Evolutionary conservation across 2,329 filamentous ascomycete genomes (phyloP), one percentile per base, ranked within the genome.

Genomic region (Epichloe sp.): DNA sequence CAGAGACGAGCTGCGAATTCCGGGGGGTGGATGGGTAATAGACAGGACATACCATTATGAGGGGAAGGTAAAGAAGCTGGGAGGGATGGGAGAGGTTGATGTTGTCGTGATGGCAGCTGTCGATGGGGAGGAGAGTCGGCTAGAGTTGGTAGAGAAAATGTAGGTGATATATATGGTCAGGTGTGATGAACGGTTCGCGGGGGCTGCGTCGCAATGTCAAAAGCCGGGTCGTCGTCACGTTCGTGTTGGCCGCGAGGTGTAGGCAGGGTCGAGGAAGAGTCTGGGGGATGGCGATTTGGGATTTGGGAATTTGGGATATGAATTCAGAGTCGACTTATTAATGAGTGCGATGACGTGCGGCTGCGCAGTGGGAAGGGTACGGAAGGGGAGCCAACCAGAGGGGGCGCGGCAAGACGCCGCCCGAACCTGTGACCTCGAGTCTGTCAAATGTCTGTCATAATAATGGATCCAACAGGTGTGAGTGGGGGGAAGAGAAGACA

Each of bases 21-120:
- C 49, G 31, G 21, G 34, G 19, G 19, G 36, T 34, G 38, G 47
- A 51, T n/a, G 49, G 52, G 37, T 7, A 44, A 23, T 35, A 36
- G 37, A 43, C 46, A 44, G 42, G 52, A 54, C 52, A 44, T 52
- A 54, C 52, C 52, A 54, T 54, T 35, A 42, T 54, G 52, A 31
- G 35, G 6, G 10, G 4, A 46, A 26, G 21, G 3, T 21, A 21
- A 31, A 38, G 43, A 48, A 41, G 42, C 44, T 34, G 42, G 21
- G 31, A 37, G 37, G 41, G 26, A 31, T 31, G 26, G 26, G 36
- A 15, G 34, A 40, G 23, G 19, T n/a, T 15, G 47, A 43, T 26
- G 26, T 48, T 48, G 38, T 48, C 38, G 31, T 14, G 48, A 31
- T 6, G 35, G 49, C 49, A 49, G 49, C 42, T 49, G 49, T 46